Evolutionary conservation across 1,284 basidiomycete species (phyloP).

Genomic region (Agroathelia rolfsii): DNA sequence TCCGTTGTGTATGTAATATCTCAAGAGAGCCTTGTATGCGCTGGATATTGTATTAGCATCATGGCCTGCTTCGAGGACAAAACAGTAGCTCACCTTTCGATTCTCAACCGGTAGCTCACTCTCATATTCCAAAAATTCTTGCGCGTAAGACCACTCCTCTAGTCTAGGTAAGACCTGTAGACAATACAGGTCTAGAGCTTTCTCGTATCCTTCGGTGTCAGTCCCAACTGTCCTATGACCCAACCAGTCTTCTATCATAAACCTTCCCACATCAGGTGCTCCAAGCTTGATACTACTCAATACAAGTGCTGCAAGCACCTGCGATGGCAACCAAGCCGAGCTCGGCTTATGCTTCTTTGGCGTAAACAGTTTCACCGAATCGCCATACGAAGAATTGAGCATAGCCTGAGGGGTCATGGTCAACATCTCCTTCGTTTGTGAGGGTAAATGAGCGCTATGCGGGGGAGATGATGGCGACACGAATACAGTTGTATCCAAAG

Average conservation of each 20-base stretch:
- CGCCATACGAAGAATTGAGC: constrained; percentile 43
- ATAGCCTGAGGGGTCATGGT: constrained; percentile 50
- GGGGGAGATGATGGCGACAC: constrained; percentile 38
- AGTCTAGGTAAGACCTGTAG: constrained; percentile 60
- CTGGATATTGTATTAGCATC: constrained; percentile 20
- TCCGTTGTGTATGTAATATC: constrained; percentile 23
- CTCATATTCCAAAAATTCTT: constrained; percentile 65
- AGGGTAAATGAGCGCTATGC: constrained; percentile 35
- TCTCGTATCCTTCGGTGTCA: constrained; percentile 51
- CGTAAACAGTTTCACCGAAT: constrained; percentile 59
- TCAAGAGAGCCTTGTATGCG: constrained; percentile 32
- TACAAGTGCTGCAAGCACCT: constrained; percentile 57
- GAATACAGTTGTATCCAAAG: constrained; percentile 66
- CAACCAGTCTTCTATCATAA: constrained; percentile 70
- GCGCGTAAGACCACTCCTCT: constrained; percentile 69
- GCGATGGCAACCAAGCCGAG: constrained; percentile 52
- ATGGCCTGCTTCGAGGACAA: no score
- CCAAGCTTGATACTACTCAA: constrained; percentile 60
- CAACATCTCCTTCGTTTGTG: constrained; percentile 38
- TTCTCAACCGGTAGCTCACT: constrained; percentile 41
- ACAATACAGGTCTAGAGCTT: constrained; percentile 65
- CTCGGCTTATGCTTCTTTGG: constrained; percentile 33
- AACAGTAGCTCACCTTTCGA: constrained; percentile 37
- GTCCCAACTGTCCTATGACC: constrained; percentile 33
- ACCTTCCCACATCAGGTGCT: constrained; percentile 46